Evolutionary conservation across 129 eudicot species (phyloP), one percentile per base, ranked within the genome.

Genomic region (Ambrosia trifida): DNA sequence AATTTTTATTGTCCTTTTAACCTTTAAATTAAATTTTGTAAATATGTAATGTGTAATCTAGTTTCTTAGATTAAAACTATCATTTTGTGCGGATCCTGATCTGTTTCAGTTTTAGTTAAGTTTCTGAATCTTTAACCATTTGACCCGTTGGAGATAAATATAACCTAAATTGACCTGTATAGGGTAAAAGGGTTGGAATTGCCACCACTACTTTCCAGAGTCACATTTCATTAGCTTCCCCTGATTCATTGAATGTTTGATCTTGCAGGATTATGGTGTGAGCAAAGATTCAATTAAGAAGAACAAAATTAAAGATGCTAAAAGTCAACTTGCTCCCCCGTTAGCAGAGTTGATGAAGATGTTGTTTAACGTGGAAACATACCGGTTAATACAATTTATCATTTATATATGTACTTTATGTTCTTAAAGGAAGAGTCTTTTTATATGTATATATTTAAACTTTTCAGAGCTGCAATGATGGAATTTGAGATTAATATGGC

Each of bases 381-480:
- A 95, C 85, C 83, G 96, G 99, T 95, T 68, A 32, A 44, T 18
- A 73, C 10, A 66, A 32, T 66, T 46, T 30, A 4, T 64, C 50
- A 36, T 69, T 33, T 50, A 4, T 66, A 38, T 17, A 52, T 59
- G 49, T 11, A 35, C 20, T 66, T 41, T 61, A 44, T 73, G 18
- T 74, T 32, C 61, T 38, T 58, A 53, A 51, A 68, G 45, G n/a
- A 51, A 35, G 70, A 47, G 36, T 69, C 9, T 3, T 1, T 32
- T 69, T 57, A 28, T 11, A 54, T 14, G 18, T 51, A 50, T 8
- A 40, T 8, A 8, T 7, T 41, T 35, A 24, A 64, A 4, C 57
- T 72, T 58, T 84, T 57, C 91, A 95, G 99, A 59, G 96, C 94
- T 79, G 99, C 97, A 11, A 95, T 95, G 99, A 88, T 90, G 99